Conservation (phyloP, 305 asterid species). For the Rubia tinctorum region DNA sequence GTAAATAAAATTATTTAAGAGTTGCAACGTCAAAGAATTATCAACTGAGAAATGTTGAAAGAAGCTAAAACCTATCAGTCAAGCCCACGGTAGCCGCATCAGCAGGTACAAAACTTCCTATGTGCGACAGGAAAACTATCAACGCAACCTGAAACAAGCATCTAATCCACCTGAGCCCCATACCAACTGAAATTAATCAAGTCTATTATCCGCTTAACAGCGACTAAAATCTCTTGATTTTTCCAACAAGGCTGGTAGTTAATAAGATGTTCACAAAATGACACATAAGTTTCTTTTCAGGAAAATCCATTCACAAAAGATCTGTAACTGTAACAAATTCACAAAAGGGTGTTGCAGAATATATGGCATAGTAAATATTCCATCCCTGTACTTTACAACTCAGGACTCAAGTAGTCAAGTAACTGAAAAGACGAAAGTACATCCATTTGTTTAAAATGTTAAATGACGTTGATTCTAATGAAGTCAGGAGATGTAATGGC, state of each 20-base stretch:
- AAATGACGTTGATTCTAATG: background rate
- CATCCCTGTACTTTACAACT: background rate
- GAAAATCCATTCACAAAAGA: background rate
- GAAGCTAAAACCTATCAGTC: constrained; percentile 66
- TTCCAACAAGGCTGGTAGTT: background rate
- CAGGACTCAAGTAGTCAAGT: background rate
- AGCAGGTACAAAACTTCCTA: constrained; percentile 97
- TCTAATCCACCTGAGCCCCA: constrained; percentile 14
- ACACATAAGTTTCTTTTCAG: background rate
- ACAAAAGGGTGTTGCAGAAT: background rate
- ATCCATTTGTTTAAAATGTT: background rate
- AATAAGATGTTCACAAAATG: background rate
- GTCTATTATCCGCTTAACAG: background rate
- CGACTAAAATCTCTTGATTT: background rate
- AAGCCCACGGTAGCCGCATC: constrained; percentile 94
- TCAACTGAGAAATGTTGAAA: background rate
- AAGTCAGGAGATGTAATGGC: background rate
- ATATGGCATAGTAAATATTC: background rate
- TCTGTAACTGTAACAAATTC: background rate
- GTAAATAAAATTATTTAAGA: background rate
- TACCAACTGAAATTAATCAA: constrained; percentile 1
- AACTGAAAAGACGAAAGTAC: background rate
- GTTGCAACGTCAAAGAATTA: background rate
- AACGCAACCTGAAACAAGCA: constrained; percentile 72
- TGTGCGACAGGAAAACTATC: constrained; percentile 92